Conservation (phyloP, 1,139 yeast genomes). For the Yamadazyma triangularis region DNA sequence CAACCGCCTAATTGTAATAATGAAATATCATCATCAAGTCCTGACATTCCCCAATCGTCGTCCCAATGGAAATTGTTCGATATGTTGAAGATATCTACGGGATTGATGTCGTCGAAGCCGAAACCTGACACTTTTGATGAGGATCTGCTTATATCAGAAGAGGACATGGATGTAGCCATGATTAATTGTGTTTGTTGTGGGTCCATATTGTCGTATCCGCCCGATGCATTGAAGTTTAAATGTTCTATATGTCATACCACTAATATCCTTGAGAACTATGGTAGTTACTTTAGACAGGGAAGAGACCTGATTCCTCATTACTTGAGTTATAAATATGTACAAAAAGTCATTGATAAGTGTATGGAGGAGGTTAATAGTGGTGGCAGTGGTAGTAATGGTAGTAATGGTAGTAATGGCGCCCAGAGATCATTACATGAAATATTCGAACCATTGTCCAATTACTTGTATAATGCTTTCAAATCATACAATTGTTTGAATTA, state of each 20-base stretch:
- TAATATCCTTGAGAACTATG: conserved; percentile 21
- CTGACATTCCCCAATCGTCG: conserved; percentile 10
- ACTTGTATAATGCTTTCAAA: conserved; percentile 39
- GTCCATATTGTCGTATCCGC: conserved; percentile 48
- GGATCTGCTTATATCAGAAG: conserved; percentile 21
- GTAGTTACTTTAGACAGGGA: conserved; percentile 3
- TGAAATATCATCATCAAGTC: conserved; percentile 7
- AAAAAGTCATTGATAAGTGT: conserved; percentile 25
- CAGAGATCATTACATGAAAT: conserved; percentile 28
- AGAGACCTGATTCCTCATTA: conserved; percentile 11
- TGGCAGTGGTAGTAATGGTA: conserved; percentile 33
- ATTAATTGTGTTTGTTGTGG: conserved; percentile 57
- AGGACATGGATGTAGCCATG: conserved; percentile 12
- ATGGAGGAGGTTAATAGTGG: conserved; percentile 22
- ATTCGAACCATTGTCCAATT: conserved; percentile 48
- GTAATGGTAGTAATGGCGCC: no score
- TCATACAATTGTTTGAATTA: conserved; percentile 37
- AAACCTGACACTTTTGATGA: background rate
- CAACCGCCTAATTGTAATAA: conserved; percentile 58
- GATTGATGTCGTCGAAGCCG: conserved; percentile 5
- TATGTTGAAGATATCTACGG: conserved; percentile 13
- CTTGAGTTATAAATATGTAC: conserved; percentile 24
- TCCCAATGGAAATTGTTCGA: conserved; percentile 22
- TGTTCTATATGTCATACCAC: conserved; percentile 58
- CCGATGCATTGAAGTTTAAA: conserved; percentile 41